Base-by-base conservation (phyloP, 2,329 filamentous ascomycete species). In the Zasmidium cellare region DNA sequence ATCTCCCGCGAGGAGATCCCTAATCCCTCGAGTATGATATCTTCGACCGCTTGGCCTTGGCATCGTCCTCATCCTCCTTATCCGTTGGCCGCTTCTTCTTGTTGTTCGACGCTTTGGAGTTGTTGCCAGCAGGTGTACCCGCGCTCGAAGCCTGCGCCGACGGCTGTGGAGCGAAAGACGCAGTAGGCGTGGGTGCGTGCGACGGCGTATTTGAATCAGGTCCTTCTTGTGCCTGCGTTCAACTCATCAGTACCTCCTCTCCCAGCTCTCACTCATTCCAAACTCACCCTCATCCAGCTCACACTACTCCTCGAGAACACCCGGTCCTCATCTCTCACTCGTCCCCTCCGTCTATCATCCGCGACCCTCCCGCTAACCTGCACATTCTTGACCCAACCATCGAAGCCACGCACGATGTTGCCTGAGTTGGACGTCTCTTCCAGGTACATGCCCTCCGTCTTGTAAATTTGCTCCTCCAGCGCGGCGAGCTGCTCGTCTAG, bases 331-430 rank as follows among this genome's bases (percentile, higher is more conserved):
- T 92, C 90, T 60, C 81, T 81, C 50, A 88, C 78, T 3, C 84
- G 83, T 22, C 83, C 77, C 59, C 78, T 81, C 73, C 89, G 84
- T 69, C 89, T 85, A 68, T 88, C 73, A 87, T 87, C 71, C 87
- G 84, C 70, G 85, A 71, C 59, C 65, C 69, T 35, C 69, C 75
- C 56, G 71, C 75, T 47, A 2, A 77, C 80, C 65, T 85, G 81
- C 11, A 86, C 82, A 3, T 82, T 92, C 76, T 99, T 99, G 80
- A 96, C 96, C 78, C 97, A 99, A 72, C 92, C 96, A 75, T 99
- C 94, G 75, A 99, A 99, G 20, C 94, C 94, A 50, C 90, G 92
- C 73, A 99, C 93, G 72, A 99, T 97, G 78, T 99, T 99, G 46
- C 94, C 94, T 19, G 84, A 84, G 67, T 82, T 86, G 14, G 87